Evolutionary conservation across 768 basidiomycete genomes (phyloP), one percentile per base, ranked within the genome.

Genomic region (Galerina marginata): DNA sequence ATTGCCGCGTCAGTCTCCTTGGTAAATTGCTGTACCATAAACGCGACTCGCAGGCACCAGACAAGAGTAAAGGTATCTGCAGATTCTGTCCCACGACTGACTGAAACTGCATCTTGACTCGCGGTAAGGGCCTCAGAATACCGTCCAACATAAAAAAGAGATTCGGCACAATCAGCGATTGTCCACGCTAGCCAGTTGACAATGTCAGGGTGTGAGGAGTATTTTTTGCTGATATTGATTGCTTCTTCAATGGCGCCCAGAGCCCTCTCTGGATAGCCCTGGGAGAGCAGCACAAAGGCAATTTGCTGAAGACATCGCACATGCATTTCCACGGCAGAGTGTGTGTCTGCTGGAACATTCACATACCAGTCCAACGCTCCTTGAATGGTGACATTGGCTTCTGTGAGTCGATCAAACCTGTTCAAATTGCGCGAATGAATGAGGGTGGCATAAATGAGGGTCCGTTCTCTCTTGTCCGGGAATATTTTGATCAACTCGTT

Each of bases 61-160:
- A 11, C 53, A 48, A 15, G 42, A 52, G 2, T 38, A 56, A 10
- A 56, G 38, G 23, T 58, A 36, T 16, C 49, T 44, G 0, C 29
- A 6, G 1, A 40, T 36, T 25, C 54, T 40, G 6, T 15, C 10
- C 29, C 53, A 25, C n/a, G 29, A 33, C 1, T 23, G 6, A 33
- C 26, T 16, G 44, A n/a, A 1, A 56, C 45, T 14, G 36, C 46
- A 48, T 53, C 56, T 39, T 53, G 14, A 9, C 50, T 39, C 2
- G 45, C 43, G 4, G 14, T 23, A 2, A 62, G 38, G 9, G 61
- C 61, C 15, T 62, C 61, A 5, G 7, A 6, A 38, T 58, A 62
- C 14, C 44, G 61, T 9, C 61, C 61, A 39, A 57, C 37, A 25
- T 62, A 43, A 44, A 46, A 39, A 3, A 62, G 43, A 16, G 53